These are phyloP conservation scores for Colletotrichum tofieldiae DNA, from an alignment of 2,329 filamentous ascomycete species.

Conservation along the genomic window DNA sequence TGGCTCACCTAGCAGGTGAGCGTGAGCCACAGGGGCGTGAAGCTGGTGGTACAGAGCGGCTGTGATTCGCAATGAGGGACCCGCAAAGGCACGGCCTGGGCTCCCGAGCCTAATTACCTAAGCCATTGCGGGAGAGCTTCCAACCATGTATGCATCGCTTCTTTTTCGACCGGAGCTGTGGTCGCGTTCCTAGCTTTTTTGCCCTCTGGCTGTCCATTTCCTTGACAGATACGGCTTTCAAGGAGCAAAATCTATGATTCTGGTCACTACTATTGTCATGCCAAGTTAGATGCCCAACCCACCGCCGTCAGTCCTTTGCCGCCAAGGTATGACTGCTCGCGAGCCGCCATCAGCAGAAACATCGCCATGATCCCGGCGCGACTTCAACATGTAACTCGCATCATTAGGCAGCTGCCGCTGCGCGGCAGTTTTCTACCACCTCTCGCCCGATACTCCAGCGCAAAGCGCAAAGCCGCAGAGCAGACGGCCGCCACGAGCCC, in stretches of 20 bases:
- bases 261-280: neutral
- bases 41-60: neutral
- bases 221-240: neutral
- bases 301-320: neutral
- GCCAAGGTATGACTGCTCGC: slow-evolving; percentile 18
- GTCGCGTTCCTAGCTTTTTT: neutral
- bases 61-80: neutral
- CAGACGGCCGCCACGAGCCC: neutral
- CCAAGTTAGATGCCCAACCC: neutral
- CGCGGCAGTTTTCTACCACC: neutral
- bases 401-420: slow-evolving; percentile 12
- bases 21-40: slow-evolving; percentile 5
- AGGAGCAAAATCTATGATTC: neutral
- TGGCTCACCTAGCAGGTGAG: slow-evolving; percentile 11
- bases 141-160: neutral
- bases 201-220: neutral
- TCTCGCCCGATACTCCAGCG: neutral
- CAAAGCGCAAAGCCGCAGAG: neutral
- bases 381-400: slow-evolving; percentile 26
- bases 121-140: slow-evolving; percentile 16
- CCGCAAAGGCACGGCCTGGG: neutral
- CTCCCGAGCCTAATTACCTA: slow-evolving; percentile 18
- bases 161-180: no score
- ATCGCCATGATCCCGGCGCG: slow-evolving; percentile 28
- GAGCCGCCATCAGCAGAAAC: neutral